These are phyloP conservation scores for Mycena albidolilacea DNA, from an alignment of 768 basidiomycete species.

Conservation along the genomic window DNA sequence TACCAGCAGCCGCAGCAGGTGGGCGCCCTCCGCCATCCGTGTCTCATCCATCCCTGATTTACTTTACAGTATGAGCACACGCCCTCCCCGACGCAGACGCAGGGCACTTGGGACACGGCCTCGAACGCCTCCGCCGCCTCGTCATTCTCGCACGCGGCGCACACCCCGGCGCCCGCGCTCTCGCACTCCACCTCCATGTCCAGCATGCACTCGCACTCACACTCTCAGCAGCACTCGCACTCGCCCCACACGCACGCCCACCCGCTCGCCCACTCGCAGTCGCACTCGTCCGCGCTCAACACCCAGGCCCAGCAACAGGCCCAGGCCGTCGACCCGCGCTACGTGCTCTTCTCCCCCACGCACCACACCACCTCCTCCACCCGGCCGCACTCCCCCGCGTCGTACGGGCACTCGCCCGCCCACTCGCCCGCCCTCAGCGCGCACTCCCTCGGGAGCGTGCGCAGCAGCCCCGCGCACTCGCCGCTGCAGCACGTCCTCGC, in stretches of 20 bases:
- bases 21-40: background rate
- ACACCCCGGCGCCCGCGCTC: background rate
- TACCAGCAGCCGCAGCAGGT: conserved; percentile 30
- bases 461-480: conserved; percentile 18
- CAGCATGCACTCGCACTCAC: background rate
- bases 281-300: background rate
- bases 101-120: background rate
- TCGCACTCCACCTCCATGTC: background rate
- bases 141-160: background rate
- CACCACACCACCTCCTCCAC: background rate
- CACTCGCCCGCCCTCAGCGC: conserved; percentile 5
- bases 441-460: background rate
- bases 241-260: background rate
- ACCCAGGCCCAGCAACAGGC: background rate
- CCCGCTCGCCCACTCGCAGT: conserved; percentile 7
- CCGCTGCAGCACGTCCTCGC: conserved; percentile 18
- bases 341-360: conserved; percentile 9
- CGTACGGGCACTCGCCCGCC: background rate
- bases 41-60: background rate
- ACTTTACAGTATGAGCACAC: conserved; percentile 27
- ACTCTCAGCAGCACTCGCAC: background rate
- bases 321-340: conserved; percentile 31
- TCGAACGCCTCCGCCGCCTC: background rate
- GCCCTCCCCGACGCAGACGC: background rate
- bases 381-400: too few relatives aligned